Percentiles rank a stretch among this genome's conserved stretches.
Evolutionary conservation across 768 basidiomycete species (phyloP).

Genomic region (Cytidiella melzeri): DNA sequence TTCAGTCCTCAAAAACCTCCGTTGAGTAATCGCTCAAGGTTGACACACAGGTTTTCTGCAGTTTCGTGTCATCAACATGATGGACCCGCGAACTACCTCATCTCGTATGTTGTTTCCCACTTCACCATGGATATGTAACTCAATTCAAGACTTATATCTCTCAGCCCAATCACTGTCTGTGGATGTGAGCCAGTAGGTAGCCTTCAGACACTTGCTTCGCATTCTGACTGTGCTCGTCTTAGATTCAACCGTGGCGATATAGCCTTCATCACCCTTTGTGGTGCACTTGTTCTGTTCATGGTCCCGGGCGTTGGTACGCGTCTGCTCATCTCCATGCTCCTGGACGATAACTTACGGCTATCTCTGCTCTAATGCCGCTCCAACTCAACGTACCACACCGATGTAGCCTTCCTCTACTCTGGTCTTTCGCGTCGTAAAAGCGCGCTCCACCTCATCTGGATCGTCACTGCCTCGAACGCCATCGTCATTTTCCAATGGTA

Average conservation of each 20-base stretch:
- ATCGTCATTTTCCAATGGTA: conserved; percentile 80
- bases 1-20: no score
- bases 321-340: background rate
- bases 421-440: conserved; percentile 67
- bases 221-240: no score
- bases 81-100: no score
- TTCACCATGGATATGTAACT: no score
- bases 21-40: no score
- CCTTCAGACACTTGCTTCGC: background rate
- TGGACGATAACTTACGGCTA: background rate
- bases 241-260: conserved; percentile 72
- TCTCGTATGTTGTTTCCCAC: no score
- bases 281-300: conserved; percentile 73
- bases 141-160: no score
- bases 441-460: conserved; percentile 72
- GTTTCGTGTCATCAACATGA: no score
- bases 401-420: conserved; percentile 72
- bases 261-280: conserved; percentile 61
- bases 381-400: conserved; percentile 19
- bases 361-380: conserved; percentile 1
- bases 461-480: conserved; percentile 64
- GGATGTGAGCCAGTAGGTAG: conserved; percentile 6
- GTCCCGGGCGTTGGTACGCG: conserved; percentile 62
- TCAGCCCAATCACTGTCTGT: background rate
- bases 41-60: no score